Conservation (phyloP, 2,329 filamentous ascomycete genomes). For the Ceratocystis diversiconidia region DNA sequence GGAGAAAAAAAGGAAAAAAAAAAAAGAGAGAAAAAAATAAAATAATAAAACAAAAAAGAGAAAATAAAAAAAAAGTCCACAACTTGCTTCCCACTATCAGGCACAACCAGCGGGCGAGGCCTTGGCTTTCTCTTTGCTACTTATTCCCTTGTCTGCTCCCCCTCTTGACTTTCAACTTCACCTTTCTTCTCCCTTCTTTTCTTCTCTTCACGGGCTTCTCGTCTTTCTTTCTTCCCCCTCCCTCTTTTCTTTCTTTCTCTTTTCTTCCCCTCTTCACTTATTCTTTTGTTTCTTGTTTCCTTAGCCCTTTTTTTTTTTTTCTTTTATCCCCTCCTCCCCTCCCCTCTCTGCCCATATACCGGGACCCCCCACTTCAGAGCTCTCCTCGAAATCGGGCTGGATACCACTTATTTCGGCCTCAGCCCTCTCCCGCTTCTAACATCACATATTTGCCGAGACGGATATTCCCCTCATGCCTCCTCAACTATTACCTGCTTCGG, state of each 20-base stretch:
- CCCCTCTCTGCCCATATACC: constrained; percentile 8
- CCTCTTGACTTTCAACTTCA: constrained; percentile 28
- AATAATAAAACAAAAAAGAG: not conserved
- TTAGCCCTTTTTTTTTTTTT: constrained; percentile 20
- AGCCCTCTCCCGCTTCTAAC: constrained; percentile 16
- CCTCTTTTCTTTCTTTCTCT: constrained; percentile 1
- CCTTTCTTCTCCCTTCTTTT: constrained; percentile 29
- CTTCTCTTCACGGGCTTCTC: constrained; percentile 20
- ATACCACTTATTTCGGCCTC: constrained; percentile 10
- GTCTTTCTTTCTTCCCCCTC: constrained; percentile 12
- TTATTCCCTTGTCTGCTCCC: constrained; percentile 1
- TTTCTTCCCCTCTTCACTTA: constrained; percentile 10
- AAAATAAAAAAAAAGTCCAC: not conserved
- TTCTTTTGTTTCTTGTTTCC: constrained; percentile 23
- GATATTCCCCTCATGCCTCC: constrained; percentile 55
- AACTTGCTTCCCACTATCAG: not conserved
- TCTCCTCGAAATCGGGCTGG: not conserved
- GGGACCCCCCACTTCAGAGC: constrained; percentile 7
- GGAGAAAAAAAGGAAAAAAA: not conserved
- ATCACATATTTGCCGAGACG: not conserved
- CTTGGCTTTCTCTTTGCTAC: not conserved
- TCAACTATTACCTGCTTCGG: constrained; percentile 85
- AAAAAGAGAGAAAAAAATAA: not conserved
- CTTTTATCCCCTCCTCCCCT: constrained; percentile 24
- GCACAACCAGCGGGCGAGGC: not conserved